Evolutionary conservation across 202 grass and related monocot genomes (phyloP), one percentile per base, ranked within the genome.

Genomic region (Dendrocalamus latiflorus): DNA sequence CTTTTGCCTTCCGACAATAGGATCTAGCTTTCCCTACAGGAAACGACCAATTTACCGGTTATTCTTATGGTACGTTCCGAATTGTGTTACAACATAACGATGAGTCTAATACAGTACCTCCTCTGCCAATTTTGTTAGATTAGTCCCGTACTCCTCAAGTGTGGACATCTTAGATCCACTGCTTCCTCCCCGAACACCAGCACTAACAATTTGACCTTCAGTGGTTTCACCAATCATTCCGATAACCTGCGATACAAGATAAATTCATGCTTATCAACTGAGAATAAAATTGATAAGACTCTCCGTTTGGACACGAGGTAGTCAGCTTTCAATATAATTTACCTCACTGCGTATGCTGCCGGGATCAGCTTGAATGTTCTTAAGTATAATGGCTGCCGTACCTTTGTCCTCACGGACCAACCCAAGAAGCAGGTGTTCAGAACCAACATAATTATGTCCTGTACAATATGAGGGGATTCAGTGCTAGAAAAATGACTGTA

Each of bases 361-460:
- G 8, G 83, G 76, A 13, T 94, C 86, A 56, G 89, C 89, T 75
- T 84, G 80, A 11, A 94, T 83, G 72, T 50, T 89, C 84, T 91
- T 86, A 34, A 94, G 86, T 24, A 94, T 86, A 57, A 83, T 83
- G 53, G 89, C 89, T 6, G 92, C 81, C 26, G 87, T 89, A 82
- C 92, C 86, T 81, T 94, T 88, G 76, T 86, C 91, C 78, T 94
- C 89, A 65, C 92, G 80, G 76, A 94, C 80, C 76, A 94, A 72
- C 67, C 86, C 86, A 75, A 94, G 89, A 84, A 94, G 89, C 89
- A 94, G 82, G 66, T 94, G 92, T 72, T 94, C 92, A 61, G 89
- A 89, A 71, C 89, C 89, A 64, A 94, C 82, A 58, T 94, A 91
- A 74, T 94, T 91, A 68, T 94, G 89, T 64, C 91, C 91, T 94